phyloP scores from a whole-genome alignment of 192 early-diverging fungal species.

The Funneliformis geosporum region DNA sequence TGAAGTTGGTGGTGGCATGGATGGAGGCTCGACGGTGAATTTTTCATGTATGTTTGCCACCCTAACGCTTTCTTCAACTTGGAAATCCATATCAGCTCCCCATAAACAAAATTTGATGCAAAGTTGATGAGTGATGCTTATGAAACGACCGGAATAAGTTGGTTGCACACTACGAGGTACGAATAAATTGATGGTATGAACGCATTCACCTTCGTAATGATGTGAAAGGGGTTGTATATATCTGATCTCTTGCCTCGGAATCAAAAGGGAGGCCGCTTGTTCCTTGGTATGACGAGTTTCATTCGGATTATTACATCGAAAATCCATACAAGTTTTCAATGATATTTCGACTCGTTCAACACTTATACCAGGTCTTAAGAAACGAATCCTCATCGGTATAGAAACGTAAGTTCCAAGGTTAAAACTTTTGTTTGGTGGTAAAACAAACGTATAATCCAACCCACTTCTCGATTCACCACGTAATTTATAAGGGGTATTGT shows the following conservation, averaged over 20 bases:
- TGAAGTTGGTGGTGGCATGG: neutral
- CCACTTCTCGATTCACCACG: slow-evolving; percentile 24
- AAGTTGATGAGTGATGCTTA: slow-evolving; percentile 31
- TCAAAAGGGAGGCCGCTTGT: neutral
- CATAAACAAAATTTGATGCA: slow-evolving; percentile 29
- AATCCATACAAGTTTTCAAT: slow-evolving; percentile 34
- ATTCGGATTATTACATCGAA: slow-evolving; percentile 28
- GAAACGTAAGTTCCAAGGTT: slow-evolving; percentile 27
- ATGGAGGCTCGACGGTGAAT: neutral
- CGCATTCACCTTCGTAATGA: slow-evolving; percentile 26
- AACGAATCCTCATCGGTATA: slow-evolving; percentile 29
- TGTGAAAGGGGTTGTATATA: slow-evolving; percentile 13
- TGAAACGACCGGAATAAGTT: slow-evolving; percentile 30
- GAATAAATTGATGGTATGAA: slow-evolving; percentile 30
- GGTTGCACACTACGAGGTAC: slow-evolving; percentile 29
- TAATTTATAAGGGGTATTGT: slow-evolving; percentile 23
- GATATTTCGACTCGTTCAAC: slow-evolving; percentile 29
- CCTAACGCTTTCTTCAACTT: slow-evolving; percentile 32
- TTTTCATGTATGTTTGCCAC: slow-evolving; percentile 32
- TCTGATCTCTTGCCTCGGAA: slow-evolving; percentile 24
- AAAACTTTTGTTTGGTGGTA: slow-evolving; percentile 31
- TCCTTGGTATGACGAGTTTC: slow-evolving; percentile 30
- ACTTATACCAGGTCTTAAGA: slow-evolving; percentile 28
- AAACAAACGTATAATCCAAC: slow-evolving; percentile 24
- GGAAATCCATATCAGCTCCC: slow-evolving; percentile 26